These are phyloP conservation scores for Kitagawia praeruptora DNA, from an alignment of 129 eudicot species.

Conservation along the genomic window DNA sequence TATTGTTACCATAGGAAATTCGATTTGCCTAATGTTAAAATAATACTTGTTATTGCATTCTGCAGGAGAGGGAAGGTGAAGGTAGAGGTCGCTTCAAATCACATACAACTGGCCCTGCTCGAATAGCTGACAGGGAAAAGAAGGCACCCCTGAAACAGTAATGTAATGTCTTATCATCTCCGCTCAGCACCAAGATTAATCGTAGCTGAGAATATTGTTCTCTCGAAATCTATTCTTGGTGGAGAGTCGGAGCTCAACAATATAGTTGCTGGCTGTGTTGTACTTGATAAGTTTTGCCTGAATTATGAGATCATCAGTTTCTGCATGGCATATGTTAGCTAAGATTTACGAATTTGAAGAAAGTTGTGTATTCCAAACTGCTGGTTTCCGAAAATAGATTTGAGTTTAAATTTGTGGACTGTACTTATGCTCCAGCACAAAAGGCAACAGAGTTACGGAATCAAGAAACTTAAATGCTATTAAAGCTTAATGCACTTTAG, in stretches of 20 bases:
- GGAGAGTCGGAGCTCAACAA: background rate
- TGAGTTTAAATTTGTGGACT: background rate
- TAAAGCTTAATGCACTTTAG: no score
- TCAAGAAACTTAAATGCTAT: no score
- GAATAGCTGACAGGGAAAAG: slow-evolving; percentile 93
- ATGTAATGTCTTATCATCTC: background rate
- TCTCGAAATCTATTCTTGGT: background rate
- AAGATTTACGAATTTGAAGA: background rate
- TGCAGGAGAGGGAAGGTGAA: slow-evolving; percentile 76
- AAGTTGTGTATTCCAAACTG: background rate
- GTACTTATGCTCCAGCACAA: background rate
- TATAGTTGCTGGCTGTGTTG: background rate
- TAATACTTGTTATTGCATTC: slow-evolving; percentile 4
- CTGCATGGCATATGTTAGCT: background rate
- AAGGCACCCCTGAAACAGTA: slow-evolving; percentile 72
- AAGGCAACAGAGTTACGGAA: no score
- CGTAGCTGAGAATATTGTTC: background rate
- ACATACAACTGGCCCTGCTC: slow-evolving; percentile 78
- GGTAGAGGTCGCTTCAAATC: slow-evolving; percentile 96
- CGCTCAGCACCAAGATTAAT: background rate
- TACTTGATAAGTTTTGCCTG: background rate
- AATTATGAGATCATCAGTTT: background rate
- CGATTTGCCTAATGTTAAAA: background rate
- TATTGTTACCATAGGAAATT: background rate
- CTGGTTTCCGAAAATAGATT: background rate